Conservation (phyloP, 352 stramenopile genomes). For the Phytopythium helicoides region DNA sequence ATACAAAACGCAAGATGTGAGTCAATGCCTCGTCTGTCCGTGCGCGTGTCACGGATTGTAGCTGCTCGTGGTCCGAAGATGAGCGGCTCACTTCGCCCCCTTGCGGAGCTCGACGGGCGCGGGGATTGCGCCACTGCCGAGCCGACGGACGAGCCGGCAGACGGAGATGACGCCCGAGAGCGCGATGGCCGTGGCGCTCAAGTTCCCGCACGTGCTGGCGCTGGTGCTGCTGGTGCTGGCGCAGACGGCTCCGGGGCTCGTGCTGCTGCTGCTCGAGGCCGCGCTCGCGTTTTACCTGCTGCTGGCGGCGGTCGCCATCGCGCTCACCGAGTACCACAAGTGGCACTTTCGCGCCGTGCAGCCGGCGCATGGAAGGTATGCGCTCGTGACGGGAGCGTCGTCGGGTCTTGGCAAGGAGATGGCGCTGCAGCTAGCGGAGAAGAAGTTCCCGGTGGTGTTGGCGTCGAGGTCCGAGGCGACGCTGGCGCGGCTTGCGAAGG, state of each 20-base stretch:
- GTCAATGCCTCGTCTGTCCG: too few species aligned
- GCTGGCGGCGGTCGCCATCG: conserved; percentile 29
- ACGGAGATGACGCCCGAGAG: too few species aligned
- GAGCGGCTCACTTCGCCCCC: too few species aligned
- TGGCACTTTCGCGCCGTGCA: conserved; percentile 35
- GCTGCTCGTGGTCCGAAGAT: too few species aligned
- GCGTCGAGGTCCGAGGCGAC: conserved; percentile 38
- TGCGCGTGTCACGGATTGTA: too few species aligned
- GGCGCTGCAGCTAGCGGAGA: conserved; percentile 56
- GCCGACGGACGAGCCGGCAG: too few species aligned
- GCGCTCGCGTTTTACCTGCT: conserved; percentile 33
- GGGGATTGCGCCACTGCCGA: background rate
- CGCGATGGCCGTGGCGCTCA: too few species aligned
- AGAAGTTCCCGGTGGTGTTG: conserved; percentile 63
- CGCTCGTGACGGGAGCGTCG: conserved; percentile 66
- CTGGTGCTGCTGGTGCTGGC: conserved; percentile 27
- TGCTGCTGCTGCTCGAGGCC: conserved; percentile 19
- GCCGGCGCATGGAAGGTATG: conserved; percentile 22
- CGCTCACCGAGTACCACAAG: conserved; percentile 46
- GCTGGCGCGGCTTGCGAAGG: conserved; percentile 46
- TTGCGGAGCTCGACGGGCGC: too few species aligned
- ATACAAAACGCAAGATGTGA: too few species aligned
- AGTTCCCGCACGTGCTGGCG: conserved; percentile 7
- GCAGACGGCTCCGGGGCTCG: conserved; percentile 13
- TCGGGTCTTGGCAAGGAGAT: conserved; percentile 69